phyloP scores from a whole-genome alignment of 805 yeast species.

The Starmera quercuum region DNA sequence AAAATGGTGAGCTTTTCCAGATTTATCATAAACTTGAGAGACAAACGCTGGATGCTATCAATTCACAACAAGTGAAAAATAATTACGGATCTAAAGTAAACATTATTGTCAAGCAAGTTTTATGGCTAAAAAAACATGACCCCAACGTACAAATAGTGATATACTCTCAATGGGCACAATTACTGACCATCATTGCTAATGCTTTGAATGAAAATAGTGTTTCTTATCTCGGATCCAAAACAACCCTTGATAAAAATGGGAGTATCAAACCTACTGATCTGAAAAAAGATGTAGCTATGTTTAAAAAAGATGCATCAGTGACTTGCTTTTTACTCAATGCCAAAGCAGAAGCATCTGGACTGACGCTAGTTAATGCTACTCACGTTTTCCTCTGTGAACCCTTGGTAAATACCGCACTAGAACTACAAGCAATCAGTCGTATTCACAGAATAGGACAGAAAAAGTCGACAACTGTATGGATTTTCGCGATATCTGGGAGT shows the following conservation, averaged over 20 bases:
- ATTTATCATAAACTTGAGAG: constrained; percentile 30
- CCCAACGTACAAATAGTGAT: constrained; percentile 60
- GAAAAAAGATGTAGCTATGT: constrained; percentile 40
- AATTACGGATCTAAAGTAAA: constrained; percentile 85
- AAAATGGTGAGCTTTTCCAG: constrained; percentile 8
- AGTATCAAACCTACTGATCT: background rate
- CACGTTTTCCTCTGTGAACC: constrained; percentile 94
- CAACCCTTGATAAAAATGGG: constrained; percentile 4
- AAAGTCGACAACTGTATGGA: constrained; percentile 81
- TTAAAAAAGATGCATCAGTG: constrained; percentile 51
- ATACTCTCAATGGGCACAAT: constrained; percentile 84
- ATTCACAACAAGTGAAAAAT: constrained; percentile 32
- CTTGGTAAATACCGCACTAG: constrained; percentile 77
- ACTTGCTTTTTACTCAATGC: constrained; percentile 86
- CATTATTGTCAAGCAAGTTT: constrained; percentile 64
- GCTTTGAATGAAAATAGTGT: constrained; percentile 59
- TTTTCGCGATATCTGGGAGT: constrained; percentile 73
- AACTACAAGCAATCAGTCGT: constrained; percentile 86
- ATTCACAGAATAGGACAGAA: constrained; percentile 90
- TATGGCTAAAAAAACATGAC: constrained; percentile 52
- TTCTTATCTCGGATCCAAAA: constrained; percentile 44
- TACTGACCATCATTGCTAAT: constrained; percentile 55
- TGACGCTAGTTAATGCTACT: constrained; percentile 85
- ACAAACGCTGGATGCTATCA: constrained; percentile 36
- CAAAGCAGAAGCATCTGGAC: constrained; percentile 81